Evolutionary conservation across 2,329 filamentous ascomycete species (phyloP).

Genomic region (Neopestalotiopsis rosae): DNA sequence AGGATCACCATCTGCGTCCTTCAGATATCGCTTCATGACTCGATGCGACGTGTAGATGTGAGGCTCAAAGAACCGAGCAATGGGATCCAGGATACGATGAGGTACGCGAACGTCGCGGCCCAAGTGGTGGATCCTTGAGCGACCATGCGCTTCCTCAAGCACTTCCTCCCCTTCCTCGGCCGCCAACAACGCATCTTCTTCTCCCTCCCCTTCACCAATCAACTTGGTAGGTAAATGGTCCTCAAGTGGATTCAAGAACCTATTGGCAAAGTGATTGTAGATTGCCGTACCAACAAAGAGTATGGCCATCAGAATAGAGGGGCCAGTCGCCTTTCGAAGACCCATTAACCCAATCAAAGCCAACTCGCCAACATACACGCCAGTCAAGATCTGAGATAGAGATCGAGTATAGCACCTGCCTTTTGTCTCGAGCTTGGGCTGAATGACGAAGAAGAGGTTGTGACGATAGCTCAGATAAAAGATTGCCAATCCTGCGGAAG

Average conservation of each 20-base stretch:
- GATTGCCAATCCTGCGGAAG: conserved; percentile 68
- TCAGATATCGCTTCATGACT: conserved; percentile 31
- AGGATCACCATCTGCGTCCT: conserved; percentile 19
- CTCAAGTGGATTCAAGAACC: conserved; percentile 36
- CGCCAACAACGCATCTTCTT: conserved; percentile 33
- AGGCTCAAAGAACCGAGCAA: conserved; percentile 34
- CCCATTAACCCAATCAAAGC: conserved; percentile 74
- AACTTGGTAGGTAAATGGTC: conserved; percentile 33
- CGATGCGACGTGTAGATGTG: conserved; percentile 32
- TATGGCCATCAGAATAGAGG: conserved; percentile 65
- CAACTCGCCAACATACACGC: conserved; percentile 72
- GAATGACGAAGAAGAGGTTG: conserved; percentile 75
- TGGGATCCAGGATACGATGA: conserved; percentile 28
- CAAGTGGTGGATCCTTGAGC: conserved; percentile 30
- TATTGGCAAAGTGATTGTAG: conserved; percentile 57
- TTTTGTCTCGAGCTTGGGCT: conserved; percentile 74
- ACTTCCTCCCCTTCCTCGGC: conserved; percentile 19
- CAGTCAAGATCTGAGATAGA: conserved; percentile 73
- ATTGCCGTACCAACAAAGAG: conserved; percentile 65
- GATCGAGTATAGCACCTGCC: conserved; percentile 74
- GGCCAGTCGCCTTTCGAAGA: conserved; percentile 61
- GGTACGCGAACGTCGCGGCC: conserved; percentile 28
- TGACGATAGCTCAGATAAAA: conserved; percentile 80
- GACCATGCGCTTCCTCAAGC: conserved; percentile 32
- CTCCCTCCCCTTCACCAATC: conserved; percentile 21